Evolutionary conservation across 805 yeast genomes (phyloP), one percentile per base, ranked within the genome.

Genomic region (Yueomyces sinensis): DNA sequence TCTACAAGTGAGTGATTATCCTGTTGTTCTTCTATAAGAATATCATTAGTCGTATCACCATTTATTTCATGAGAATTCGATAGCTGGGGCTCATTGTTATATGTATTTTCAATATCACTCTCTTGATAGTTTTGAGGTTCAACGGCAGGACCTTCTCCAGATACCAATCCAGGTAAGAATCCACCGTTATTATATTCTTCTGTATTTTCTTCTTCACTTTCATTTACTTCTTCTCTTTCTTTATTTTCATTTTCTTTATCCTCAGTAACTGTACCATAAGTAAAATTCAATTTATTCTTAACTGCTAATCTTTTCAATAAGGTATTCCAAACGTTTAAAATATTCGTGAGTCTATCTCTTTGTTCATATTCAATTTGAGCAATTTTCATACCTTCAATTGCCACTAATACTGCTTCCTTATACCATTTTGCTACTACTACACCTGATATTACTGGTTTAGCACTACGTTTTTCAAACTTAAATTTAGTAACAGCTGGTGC

Each of bases 401-500:
- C 50, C 13, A 40, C 39, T 9, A 41, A 32, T 17, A 61, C 41
- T 1, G 64, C 62, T 1, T 60, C 59, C 32, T 50, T 56, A 35
- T 39, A 73, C 46, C 76, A 77, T 17, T 49, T 48, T 4, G 81
- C 77, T 5, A 86, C 77, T 2, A 91, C 78, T 18, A 84, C 69
- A 3, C 97, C 97, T 4, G 76, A 74, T 29, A 74, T 68, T 35
- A 64, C 62, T 0, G 93, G 89, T 9, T 73, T 75, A 0, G 80
- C 75, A 25, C 49, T 47, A 20, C 63, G 54, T 30, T 58, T 55
- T 20, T 65, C 68, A 56, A 82, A 91, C 37, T 83, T 91, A 58
- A 91, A 89, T 0, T 87, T 83, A 2, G 78, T 76, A 2, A 86
- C 87, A 0, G 96, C 97, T 32, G 74, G 76, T 0, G 94, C 96